Evolutionary conservation across 139 green algal genomes (phyloP), one percentile per base, ranked within the genome.

Genomic region (Pleodorina starrii): DNA sequence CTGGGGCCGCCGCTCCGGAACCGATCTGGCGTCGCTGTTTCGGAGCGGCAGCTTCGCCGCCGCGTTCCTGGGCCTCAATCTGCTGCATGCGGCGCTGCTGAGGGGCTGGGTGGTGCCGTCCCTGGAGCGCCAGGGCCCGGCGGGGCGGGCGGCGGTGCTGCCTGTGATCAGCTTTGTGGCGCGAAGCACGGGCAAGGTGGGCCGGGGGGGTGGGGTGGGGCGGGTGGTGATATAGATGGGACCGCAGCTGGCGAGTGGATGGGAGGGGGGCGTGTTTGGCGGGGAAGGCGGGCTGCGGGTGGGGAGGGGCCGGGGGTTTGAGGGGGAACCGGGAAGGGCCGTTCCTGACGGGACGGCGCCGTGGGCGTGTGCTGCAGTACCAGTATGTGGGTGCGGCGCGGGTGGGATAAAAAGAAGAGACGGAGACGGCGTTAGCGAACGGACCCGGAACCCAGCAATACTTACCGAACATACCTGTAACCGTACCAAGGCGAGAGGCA

Each of bases 181-280:
- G 60, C 60, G 80, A 2, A 87, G 80, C 60, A 87, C 80, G 29
- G 40, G 60, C 80, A 87, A 87, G 80, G 80, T 87, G 80, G 6
- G 80, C 0, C 1, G 40, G 1, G 32, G 35, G 51, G 6, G 72
- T 50, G 35, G 36, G 69, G 69, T 25, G 9, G 25, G 54, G 25
- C 29, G 54, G 54, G 54, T 12, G 54, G 54, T 25, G 9, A 12
- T 21, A 66, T 32, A 12, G 29, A 66, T 32, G 54, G 54, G 54
- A 9, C 51, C 29, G 54, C 5, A 5, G 54, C 21, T 21, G 29
- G 7, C 29, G 54, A 25, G 54, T 25, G 7, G 54, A 25, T 12
- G 54, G 29, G 29, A 66, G 21, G 9, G 29, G 25, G 54, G 6
- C 6, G 54, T 21, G 54, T 66, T 12, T 66, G 9, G n/a, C n/a